Conservation (phyloP, 495 filamentous ascomycete genomes). For the Halenospora varia region DNA sequence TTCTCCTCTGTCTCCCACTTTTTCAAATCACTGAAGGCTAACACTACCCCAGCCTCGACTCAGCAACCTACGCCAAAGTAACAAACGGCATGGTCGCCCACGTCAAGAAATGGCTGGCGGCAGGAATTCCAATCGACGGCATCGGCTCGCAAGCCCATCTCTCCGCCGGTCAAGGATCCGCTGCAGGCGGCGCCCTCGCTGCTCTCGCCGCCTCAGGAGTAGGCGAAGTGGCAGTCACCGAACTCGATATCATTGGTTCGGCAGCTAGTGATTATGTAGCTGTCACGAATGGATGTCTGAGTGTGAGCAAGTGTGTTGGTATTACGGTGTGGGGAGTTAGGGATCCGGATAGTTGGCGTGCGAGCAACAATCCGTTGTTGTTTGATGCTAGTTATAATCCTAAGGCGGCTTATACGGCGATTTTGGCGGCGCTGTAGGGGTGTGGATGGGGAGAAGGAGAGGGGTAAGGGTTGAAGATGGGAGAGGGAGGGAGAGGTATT, state of each 20-base stretch:
- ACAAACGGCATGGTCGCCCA: conserved; percentile 56
- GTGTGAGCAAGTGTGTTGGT: conserved; percentile 61
- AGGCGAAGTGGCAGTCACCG: conserved; percentile 57
- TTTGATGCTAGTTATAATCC: conserved; percentile 60
- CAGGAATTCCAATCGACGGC: conserved; percentile 68
- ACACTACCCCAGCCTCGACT: conserved; percentile 3
- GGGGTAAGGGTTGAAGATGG: no score
- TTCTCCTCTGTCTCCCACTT: background rate
- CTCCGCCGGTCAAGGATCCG: conserved; percentile 38
- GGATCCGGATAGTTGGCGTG: conserved; percentile 57
- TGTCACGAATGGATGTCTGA: conserved; percentile 56
- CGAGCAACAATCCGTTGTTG: conserved; percentile 53
- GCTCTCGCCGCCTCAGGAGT: conserved; percentile 46
- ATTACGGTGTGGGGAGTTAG: conserved; percentile 78
- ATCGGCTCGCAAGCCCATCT: conserved; percentile 56
- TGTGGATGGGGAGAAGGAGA: no score
- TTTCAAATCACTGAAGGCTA: no score
- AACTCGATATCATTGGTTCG: conserved; percentile 61
- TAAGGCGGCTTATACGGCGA: conserved; percentile 61
- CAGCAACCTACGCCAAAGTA: conserved; percentile 42
- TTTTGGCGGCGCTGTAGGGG: no score
- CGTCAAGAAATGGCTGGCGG: conserved; percentile 62
- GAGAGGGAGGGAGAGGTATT: no score
- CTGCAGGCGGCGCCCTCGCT: conserved; percentile 47
- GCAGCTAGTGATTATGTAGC: conserved; percentile 54